Base-by-base conservation (phyloP, 192 early-diverging fungal species). In the Geranomyces variabilis region DNA sequence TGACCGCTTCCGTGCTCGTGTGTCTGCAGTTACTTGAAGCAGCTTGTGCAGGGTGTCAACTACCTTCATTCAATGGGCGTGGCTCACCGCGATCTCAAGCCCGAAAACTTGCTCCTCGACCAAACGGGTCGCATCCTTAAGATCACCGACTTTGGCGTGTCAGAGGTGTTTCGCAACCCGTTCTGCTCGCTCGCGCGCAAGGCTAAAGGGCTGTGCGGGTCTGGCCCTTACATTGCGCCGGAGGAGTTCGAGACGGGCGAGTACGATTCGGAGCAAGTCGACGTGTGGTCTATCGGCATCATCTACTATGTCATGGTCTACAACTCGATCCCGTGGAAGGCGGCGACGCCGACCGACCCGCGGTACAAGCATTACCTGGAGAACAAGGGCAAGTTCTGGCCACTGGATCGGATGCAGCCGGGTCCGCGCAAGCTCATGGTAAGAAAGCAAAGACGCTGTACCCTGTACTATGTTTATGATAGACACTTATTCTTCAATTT, bases 111-210 rank as follows among this genome's bases (percentile, higher is more conserved):
- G 33, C 81, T 99, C 17, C 78, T 99, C 71, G 92, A 94, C 68
- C 82, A 79, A 3, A 49, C 75, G 24, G 89, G 90, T 69, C 88
- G 86, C n/a, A 83, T 80, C n/a, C 73, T 99, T 66, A 99, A 99
- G 79, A 94, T 99, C 77, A 94, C 96, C 10, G 96, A 99, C 84
- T 99, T 98, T 87, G 97, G 97, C 53, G 95, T 97, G 14, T 92
- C 93, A 1, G 93, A 95, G 75, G 97, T 98, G 8, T 97, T 99
- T 82, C 86, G 91, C 66, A 90, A 90, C 33, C 90, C 90, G 45
- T 96, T 94, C 89, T 90, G 94, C 76, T 87, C 80, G 49, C 74
- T 79, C 49, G 61, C 88, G 59, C 93, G 92, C 74, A 86, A 91
- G 49, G 93, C 93, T 64, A 84, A 89, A 51, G 95, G 96, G n/a